Base-by-base conservation (phyloP, 164 flowering plant species). In the Santalum album region DNA sequence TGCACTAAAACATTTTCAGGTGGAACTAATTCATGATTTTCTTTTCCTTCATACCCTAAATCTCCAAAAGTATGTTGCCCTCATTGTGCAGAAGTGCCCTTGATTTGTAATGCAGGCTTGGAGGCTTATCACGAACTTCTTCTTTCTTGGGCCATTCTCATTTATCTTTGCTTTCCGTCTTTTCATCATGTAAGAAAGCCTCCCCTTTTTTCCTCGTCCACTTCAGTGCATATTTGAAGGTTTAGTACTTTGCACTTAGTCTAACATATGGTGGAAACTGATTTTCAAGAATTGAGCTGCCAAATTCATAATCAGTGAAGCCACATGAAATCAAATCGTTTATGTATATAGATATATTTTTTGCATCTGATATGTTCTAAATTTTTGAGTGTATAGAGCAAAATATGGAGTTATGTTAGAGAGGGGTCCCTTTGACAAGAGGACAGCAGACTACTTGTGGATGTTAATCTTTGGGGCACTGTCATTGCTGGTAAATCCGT, bases 1-100 rank as follows among this genome's bases (percentile, higher is more conserved):
- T 18, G 77, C 73, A 2, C 19, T 80, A 3, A 73, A 72, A 46
- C 58, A 46, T 21, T 68, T 77, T 35, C 82, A 77, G 77, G 85
- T 75, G n/a, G n/a, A n/a, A n/a, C n/a, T n/a, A n/a, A n/a, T n/a
- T n/a, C n/a, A n/a, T n/a, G n/a, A n/a, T n/a, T n/a, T n/a, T n/a
- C n/a, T n/a, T n/a, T n/a, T n/a, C n/a, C n/a, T n/a, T n/a, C n/a
- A n/a, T n/a, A n/a, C n/a, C n/a, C n/a, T n/a, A n/a, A n/a, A n/a
- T n/a, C n/a, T n/a, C n/a, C n/a, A n/a, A n/a, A n/a, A n/a, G n/a
- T n/a, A n/a, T n/a, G n/a, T n/a, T n/a, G n/a, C n/a, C n/a, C n/a
- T n/a, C n/a, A n/a, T n/a, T n/a, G n/a, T n/a, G n/a, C n/a, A n/a
- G n/a, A n/a, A n/a, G n/a, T n/a, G n/a, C n/a, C n/a, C n/a, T n/a